Evolutionary conservation across 164 flowering plant species (phyloP), one percentile per base, ranked within the genome.

Genomic region (Vitis vinifera): DNA sequence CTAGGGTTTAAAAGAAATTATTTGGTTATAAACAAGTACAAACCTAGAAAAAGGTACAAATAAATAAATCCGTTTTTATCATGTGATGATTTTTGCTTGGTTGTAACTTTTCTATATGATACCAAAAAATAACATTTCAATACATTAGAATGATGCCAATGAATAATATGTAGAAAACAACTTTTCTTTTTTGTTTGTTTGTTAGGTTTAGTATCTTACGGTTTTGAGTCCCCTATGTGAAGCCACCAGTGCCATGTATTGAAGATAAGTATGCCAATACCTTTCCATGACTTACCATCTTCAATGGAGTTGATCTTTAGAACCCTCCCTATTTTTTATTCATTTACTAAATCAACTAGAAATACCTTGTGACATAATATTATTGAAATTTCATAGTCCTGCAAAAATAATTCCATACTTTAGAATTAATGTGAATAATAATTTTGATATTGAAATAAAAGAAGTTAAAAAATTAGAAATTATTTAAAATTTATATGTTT

Each of bases 211-310:
- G 23, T 19, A 19, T 19, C 81, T 14, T 31, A 81, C 80, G 85
- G 75, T 67, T 81, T 78, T 2, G 50, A 15, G 10, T 67, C 29
- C 19, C 82, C 82, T 16, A 67, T 51, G 30, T 75, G 78, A 30
- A 63, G 62, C 85, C 82, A 81, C 85, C 82, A 76, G 55, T 79
- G 85, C 73, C 74, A 79, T 4, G 74, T 73, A 69, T 78, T 76
- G 73, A 81, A 81, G 29, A 81, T 59, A 15, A 81, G 48, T 59
- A 74, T 15, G 72, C 76, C 85, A 2, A 66, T 19, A 3, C 52
- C 77, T 11, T 52, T 68, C 85, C 85, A 81, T 12, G 51, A 1
- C 59, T 71, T 62, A 30, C 74, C 70, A 6, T 57, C 70, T 10
- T 48, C 47, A 10, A 81, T 67, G 2, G 82, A 74, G 47, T 74